Base-by-base conservation (phyloP, 2,329 filamentous ascomycete genomes). In the Xylaria digitata region DNA sequence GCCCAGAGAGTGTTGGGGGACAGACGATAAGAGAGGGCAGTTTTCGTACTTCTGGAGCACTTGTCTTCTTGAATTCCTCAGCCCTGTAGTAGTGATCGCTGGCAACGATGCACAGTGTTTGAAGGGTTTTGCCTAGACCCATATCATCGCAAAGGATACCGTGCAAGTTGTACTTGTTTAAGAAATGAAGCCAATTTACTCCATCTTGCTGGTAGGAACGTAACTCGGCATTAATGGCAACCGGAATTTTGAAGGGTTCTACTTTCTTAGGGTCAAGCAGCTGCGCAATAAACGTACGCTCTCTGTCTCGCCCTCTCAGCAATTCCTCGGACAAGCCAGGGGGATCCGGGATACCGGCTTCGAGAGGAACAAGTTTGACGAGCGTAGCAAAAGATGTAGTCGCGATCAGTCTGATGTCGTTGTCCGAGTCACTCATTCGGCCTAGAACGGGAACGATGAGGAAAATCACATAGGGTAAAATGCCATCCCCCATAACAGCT, bases 101-200 rank as follows among this genome's bases (percentile, higher is more conserved):
- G 9, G 96, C 95, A 49, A 99, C 94, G 75, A 99, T 99, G 79
- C 96, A 99, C 23, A 99, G 88, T 0, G 96, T 99, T 79, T 99
- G 96, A 11, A 99, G 83, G 1, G 96, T 99, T 82, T 99, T 99
- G 56, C 96, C 96, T 32, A 99, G 91, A 75, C 96, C 96, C 96
- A 99, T 99, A 78, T 99, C 96, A 76, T 99, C 96, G 77, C 96
- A 99, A 66, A 99, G 92, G 79, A 99, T 97, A 55, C 96, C 96
- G 74, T 99, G 96, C 1, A 99, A 88, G 75, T 99, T 95, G 78
- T 98, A 99, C 65, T 94, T 94, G 78, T 99, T 99, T 72, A 99
- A 89, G 82, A 99, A 99, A 63, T 96, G 90, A 58, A 99, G 88
- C 96, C 96, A 99, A 77, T 99, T 99, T 76, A 99, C 95, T 78